These are phyloP conservation scores for Kodamaea neixiangensis DNA, from an alignment of 805 yeast species.

Conservation along the genomic window DNA sequence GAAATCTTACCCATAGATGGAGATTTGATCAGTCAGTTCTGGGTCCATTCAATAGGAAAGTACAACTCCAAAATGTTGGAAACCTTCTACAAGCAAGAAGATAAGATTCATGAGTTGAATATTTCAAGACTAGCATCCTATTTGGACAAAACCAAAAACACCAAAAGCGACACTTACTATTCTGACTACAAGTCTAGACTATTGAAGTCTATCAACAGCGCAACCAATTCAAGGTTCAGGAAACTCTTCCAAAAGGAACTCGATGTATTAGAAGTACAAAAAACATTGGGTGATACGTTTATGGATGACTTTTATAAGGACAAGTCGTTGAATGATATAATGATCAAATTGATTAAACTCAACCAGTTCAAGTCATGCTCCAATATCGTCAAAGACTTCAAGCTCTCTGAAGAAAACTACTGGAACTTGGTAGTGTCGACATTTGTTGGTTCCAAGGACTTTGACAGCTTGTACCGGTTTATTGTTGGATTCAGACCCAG, in stretches of 20 bases:
- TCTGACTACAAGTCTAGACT: constrained; percentile 28
- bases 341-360: constrained; percentile 31
- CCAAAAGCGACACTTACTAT: constrained; percentile 18
- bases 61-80: constrained; percentile 24
- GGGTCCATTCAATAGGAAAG: constrained; percentile 35
- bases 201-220: constrained; percentile 20
- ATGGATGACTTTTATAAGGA: constrained; percentile 29
- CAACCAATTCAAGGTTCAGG: constrained; percentile 22
- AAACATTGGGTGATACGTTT: constrained; percentile 35
- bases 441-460: constrained; percentile 48
- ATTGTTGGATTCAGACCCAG: constrained; percentile 13
- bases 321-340: constrained; percentile 27
- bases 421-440: constrained; percentile 55
- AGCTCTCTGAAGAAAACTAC: constrained; percentile 56
- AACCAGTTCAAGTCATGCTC: constrained; percentile 54
- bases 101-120: constrained; percentile 25
- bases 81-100: constrained; percentile 34
- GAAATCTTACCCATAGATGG: constrained; percentile 36
- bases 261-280: constrained; percentile 33
- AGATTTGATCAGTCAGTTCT: constrained; percentile 39
- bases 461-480: constrained; percentile 52
- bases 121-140: constrained; percentile 19
- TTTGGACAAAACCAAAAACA: constrained; percentile 8
- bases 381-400: constrained; percentile 52
- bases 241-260: constrained; percentile 30